Evolutionary conservation across 805 yeast genomes (phyloP).

Genomic region (Kurtzmaniella fragi): DNA sequence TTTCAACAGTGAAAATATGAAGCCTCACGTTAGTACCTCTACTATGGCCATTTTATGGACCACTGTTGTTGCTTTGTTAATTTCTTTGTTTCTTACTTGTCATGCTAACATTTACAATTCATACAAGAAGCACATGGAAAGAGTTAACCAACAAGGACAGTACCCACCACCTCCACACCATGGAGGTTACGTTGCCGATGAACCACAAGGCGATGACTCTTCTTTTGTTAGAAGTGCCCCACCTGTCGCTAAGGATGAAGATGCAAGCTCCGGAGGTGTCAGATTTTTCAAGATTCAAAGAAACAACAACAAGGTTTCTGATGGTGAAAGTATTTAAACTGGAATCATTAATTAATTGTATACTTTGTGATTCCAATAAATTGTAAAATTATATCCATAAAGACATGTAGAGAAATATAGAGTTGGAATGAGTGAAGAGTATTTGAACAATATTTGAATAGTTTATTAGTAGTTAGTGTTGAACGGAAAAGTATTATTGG

Average conservation of each 20-base stretch:
- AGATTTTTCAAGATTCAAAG: conserved; percentile 73
- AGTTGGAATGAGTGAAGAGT: too few species aligned
- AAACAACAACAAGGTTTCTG: conserved; percentile 34
- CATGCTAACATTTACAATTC: conserved; percentile 44
- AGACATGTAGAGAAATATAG: not conserved
- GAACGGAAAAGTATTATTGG: too few species aligned
- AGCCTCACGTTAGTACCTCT: conserved; percentile 50
- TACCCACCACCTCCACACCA: conserved; percentile 15
- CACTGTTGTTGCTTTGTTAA: conserved; percentile 47
- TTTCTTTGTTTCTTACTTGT: conserved; percentile 50
- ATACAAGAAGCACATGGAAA: conserved; percentile 46
- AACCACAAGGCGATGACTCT: conserved; percentile 31
- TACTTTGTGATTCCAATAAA: too few species aligned
- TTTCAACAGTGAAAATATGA: conserved; percentile 45
- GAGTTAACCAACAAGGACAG: conserved; percentile 25
- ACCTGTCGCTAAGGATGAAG: conserved; percentile 20
- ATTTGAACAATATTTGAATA: too few species aligned
- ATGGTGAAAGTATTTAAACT: conserved; percentile 38
- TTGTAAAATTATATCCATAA: not conserved
- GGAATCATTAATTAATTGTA: conserved; percentile 1
- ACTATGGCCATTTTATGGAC: conserved; percentile 70
- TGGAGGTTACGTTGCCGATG: conserved; percentile 10
- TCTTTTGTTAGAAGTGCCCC: conserved; percentile 38
- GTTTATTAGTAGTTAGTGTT: too few species aligned
- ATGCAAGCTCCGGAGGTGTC: conserved; percentile 54